phyloP scores from a whole-genome alignment of 2,329 filamentous ascomycete genomes.

The Aureobasidium vineae region DNA sequence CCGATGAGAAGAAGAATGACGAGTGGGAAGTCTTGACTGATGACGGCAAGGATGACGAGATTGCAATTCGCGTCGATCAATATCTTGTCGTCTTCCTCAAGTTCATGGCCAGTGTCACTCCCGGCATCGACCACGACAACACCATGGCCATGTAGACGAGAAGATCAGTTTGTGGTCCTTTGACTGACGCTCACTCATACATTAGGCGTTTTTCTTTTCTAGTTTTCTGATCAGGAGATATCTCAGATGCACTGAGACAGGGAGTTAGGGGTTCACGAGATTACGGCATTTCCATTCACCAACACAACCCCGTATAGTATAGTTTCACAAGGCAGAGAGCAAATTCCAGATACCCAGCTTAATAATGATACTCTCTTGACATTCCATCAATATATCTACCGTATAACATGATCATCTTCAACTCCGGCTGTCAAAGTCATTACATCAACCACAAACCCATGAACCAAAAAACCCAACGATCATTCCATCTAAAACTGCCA shows the following conservation, averaged over 20 bases:
- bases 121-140: constrained; percentile 96
- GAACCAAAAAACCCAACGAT: neutral
- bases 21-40: constrained; percentile 64
- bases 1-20: constrained; percentile 51
- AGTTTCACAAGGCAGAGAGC: constrained; percentile 1
- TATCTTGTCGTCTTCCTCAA: constrained; percentile 86
- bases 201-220: neutral
- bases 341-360: constrained; percentile 7
- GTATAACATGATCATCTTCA: neutral
- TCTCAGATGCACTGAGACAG: neutral
- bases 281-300: constrained; percentile 6
- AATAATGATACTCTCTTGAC: neutral
- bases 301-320: neutral
- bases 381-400: neutral
- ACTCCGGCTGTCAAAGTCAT: neutral
- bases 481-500: neutral
- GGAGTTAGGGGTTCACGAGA: neutral
- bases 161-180: neutral
- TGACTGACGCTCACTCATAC: neutral
- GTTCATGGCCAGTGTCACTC: constrained; percentile 74
- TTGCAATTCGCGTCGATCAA: constrained; percentile 82
- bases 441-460: neutral
- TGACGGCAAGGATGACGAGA: constrained; percentile 63
- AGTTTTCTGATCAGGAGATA: neutral
- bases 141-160: constrained; percentile 79